Percentiles rank a stretch among this genome's conserved stretches.
These are phyloP conservation scores for Apiospora phragmitis DNA, from an alignment of 2,329 filamentous ascomycete species.

Conservation along the genomic window DNA sequence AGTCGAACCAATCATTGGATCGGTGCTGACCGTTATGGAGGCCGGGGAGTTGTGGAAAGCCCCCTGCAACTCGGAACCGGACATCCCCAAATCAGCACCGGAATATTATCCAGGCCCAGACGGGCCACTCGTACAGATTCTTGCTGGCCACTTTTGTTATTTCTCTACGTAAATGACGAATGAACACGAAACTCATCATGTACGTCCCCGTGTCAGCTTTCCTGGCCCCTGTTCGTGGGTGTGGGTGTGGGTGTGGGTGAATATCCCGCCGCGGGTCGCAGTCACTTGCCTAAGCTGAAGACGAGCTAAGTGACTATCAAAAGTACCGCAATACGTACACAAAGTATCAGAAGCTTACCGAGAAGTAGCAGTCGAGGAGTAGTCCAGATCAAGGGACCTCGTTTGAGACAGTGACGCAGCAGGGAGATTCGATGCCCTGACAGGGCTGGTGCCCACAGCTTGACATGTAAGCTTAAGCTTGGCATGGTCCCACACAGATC, in stretches of 20 bases:
- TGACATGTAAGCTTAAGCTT: background rate
- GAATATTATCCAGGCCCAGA: background rate
- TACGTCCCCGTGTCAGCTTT: background rate
- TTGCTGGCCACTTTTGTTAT: no score
- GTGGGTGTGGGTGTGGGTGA: background rate
- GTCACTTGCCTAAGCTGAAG: background rate
- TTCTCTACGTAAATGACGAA: background rate
- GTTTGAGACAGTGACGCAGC: background rate
- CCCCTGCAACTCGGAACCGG: background rate
- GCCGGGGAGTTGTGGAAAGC: background rate
- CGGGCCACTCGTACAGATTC: background rate
- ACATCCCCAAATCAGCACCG: conserved; percentile 7
- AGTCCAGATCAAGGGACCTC: background rate
- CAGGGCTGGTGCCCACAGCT: background rate
- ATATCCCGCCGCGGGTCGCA: background rate
- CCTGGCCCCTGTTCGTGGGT: background rate
- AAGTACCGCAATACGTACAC: background rate
- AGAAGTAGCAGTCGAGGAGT: background rate
- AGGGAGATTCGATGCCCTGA: background rate
- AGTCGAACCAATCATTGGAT: background rate
- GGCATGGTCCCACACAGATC: background rate
- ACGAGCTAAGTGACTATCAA: background rate
- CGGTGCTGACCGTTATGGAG: background rate
- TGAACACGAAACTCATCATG: background rate
- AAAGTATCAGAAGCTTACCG: background rate